A percentile compares a stretch with the other conserved stretches of the same genome.
These are phyloP conservation scores for Kwoniella europaea DNA, from an alignment of 768 basidiomycete genomes.

Conservation along the genomic window DNA sequence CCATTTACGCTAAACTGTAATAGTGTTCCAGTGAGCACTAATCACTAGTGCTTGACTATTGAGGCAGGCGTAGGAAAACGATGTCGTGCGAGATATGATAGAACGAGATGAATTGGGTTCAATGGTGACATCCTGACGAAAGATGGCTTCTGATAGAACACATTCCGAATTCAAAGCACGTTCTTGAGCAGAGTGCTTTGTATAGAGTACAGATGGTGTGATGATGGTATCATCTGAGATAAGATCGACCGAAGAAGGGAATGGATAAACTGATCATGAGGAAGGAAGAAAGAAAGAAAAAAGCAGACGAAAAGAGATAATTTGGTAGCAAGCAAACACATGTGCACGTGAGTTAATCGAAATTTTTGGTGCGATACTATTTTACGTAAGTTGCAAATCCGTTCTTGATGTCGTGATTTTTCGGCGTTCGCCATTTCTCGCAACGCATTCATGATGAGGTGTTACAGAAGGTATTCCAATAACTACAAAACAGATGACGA, in stretches of 20 bases:
- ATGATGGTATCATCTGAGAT: not conserved
- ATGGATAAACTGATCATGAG: too few relatives aligned
- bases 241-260: not conserved
- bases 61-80: not conserved
- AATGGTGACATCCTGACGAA: not conserved
- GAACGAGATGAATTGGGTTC: not conserved
- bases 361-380: not conserved
- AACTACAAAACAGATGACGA: not conserved
- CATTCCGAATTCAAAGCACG: conserved; percentile 1
- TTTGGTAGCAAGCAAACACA: not conserved
- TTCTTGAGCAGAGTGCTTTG: not conserved
- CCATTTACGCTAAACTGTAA: too few relatives aligned
- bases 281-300: too few relatives aligned
- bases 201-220: not conserved
- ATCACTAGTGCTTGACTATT: not conserved
- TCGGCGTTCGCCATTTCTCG: conserved; percentile 12
- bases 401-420: not conserved
- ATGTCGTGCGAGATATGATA: not conserved
- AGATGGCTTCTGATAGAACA: not conserved
- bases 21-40: too few relatives aligned
- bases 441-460: not conserved
- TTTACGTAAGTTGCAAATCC: not conserved
- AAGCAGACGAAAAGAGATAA: not conserved
- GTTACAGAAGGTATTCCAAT: not conserved
- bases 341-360: not conserved